A percentile compares a stretch with the other conserved stretches of the same genome.
phyloP scores from a whole-genome alignment of 1,139 yeast genomes.

The Yamadazyma friedrichii region DNA sequence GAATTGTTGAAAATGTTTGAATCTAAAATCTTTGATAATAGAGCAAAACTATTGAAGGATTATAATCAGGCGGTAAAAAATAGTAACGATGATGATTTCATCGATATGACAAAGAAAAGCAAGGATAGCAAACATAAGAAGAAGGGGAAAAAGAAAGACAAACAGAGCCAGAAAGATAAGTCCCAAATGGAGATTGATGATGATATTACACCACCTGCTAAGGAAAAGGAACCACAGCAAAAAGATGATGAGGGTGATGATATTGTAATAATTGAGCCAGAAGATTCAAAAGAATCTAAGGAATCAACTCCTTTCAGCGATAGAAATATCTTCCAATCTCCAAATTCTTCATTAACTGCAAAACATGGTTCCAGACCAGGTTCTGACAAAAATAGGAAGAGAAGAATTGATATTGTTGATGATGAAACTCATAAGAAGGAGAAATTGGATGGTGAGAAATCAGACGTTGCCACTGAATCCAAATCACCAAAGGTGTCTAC shows the following conservation, averaged over 20 bases:
- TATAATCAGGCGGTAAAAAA: constrained; percentile 16
- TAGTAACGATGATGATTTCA: constrained; percentile 26
- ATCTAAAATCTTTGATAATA: constrained; percentile 42
- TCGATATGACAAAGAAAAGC: constrained; percentile 15
- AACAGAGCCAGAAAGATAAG: constrained; percentile 1
- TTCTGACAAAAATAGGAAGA: neutral
- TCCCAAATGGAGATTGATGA: constrained; percentile 2
- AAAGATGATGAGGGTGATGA: neutral
- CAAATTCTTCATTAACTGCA: constrained; percentile 9
- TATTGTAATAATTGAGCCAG: neutral
- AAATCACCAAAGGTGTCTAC: neutral
- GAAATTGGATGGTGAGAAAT: constrained; percentile 1
- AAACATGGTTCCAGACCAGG: neutral
- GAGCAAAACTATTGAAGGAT: constrained; percentile 28
- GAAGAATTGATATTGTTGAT: neutral
- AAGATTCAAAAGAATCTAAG: constrained; percentile 1
- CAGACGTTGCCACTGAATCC: neutral
- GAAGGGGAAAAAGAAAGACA: constrained; percentile 1
- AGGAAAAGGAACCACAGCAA: neutral
- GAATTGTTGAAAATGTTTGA: constrained; percentile 55
- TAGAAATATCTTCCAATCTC: constrained; percentile 43
- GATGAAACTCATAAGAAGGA: neutral
- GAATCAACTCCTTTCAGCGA: constrained; percentile 28
- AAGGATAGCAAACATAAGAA: constrained; percentile 1
- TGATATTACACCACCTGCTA: neutral